Evolutionary conservation across 306 rosid species (phyloP).

Genomic region (Malus asiatica): DNA sequence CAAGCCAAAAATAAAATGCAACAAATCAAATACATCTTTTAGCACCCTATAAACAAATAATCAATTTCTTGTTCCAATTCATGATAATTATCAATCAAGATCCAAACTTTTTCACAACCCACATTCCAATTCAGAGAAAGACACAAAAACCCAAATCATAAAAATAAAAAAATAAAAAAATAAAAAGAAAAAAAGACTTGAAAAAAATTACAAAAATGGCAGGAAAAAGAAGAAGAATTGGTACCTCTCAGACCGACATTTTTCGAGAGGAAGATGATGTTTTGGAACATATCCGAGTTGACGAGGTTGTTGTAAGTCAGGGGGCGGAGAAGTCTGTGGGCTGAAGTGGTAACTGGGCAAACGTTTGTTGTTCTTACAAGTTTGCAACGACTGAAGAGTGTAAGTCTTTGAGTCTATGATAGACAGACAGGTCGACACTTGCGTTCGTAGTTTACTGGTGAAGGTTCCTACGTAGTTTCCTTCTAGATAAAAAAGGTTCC

Average conservation of each 20-base stretch:
- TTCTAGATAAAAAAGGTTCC: neutral
- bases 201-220: neutral
- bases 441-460: constrained; percentile 1
- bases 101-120: neutral
- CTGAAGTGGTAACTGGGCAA: neutral
- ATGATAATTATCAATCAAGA: neutral
- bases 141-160: neutral
- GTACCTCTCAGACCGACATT: constrained; percentile 1
- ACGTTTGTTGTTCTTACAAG: neutral
- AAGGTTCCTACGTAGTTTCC: neutral
- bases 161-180: neutral
- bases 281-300: neutral
- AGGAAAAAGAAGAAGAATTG: neutral
- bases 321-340: neutral
- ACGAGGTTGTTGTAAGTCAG: neutral
- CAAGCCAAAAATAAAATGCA: neutral
- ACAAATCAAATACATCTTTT: neutral
- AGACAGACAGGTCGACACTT: neutral
- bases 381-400: neutral
- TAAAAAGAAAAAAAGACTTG: neutral
- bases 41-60: neutral
- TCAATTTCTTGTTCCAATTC: neutral
- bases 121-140: constrained; percentile 1
- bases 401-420: neutral
- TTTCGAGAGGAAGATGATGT: neutral